A percentile compares a stretch with the other conserved stretches of the same genome.
phyloP scores from a whole-genome alignment of 1,284 basidiomycete species.

The Pseudozyma thailandica region DNA sequence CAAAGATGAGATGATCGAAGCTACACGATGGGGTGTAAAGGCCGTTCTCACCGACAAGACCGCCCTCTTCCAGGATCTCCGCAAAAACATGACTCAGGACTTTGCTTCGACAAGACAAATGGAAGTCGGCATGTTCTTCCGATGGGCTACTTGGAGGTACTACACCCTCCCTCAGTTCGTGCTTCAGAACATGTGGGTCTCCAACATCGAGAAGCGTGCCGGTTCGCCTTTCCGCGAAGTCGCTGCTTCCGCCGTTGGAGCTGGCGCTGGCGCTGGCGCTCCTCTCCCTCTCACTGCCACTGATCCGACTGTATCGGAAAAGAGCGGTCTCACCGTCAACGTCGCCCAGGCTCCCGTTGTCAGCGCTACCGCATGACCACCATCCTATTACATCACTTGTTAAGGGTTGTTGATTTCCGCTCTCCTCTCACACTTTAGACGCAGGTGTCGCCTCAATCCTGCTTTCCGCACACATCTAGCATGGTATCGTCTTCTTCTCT shows the following conservation, averaged over 20 bases:
- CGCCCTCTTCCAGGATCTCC: constrained; percentile 79
- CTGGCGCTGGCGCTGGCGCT: background rate
- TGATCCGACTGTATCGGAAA: constrained; percentile 18
- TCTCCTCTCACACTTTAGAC: background rate
- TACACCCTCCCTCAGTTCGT: constrained; percentile 57
- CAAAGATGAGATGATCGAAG: constrained; percentile 92
- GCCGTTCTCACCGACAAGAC: constrained; percentile 90
- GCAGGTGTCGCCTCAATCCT: background rate
- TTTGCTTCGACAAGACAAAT: constrained; percentile 48
- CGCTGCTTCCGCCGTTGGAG: background rate
- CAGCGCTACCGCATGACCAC: constrained; percentile 28
- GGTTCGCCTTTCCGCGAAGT: constrained; percentile 49
- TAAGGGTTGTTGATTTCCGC: constrained; percentile 9
- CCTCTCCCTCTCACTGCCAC: constrained; percentile 1
- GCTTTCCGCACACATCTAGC: background rate
- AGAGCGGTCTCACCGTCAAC: constrained; percentile 9
- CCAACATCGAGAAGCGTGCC: constrained; percentile 56
- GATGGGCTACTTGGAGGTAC: constrained; percentile 61
- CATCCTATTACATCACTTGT: background rate
- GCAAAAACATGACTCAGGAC: constrained; percentile 72
- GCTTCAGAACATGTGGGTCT: constrained; percentile 51
- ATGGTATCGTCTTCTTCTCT: background rate
- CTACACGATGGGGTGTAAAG: constrained; percentile 87
- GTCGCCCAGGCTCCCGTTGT: constrained; percentile 16
- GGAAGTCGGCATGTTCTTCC: constrained; percentile 63